Evolutionary conservation across 1,284 basidiomycete genomes (phyloP).

Genomic region (Porogramme epimiltina): DNA sequence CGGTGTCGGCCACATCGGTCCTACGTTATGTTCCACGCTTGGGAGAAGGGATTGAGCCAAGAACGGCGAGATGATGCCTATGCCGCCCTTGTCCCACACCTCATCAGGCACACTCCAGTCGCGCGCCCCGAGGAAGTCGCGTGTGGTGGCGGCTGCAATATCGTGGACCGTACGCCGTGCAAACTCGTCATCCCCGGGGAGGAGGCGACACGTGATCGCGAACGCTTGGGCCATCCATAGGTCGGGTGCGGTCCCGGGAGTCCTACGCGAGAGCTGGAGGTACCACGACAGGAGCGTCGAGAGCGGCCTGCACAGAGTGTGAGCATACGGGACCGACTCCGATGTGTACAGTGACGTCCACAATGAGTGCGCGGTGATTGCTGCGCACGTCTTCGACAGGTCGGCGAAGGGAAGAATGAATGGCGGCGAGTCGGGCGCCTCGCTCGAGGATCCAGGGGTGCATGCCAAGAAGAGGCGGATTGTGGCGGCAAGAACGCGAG

Average conservation of each 20-base stretch:
- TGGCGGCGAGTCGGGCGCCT: conserved; percentile 43
- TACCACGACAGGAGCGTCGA: conserved; percentile 55
- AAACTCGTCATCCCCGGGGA: conserved; percentile 68
- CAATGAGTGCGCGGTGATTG: conserved; percentile 49
- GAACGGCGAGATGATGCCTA: conserved; percentile 62
- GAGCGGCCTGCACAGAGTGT: conserved; percentile 50
- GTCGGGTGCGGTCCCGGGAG: conserved; percentile 54
- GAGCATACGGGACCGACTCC: conserved; percentile 30
- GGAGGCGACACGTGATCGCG: conserved; percentile 50
- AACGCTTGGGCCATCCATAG: conserved; percentile 70
- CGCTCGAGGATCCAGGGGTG: conserved; percentile 42
- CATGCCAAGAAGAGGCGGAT: conserved; percentile 69
- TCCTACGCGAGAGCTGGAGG: conserved; percentile 53
- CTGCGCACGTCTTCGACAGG: conserved; percentile 53
- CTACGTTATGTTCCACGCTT: conserved; percentile 38
- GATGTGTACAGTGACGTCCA: conserved; percentile 41
- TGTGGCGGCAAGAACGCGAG: conserved; percentile 44
- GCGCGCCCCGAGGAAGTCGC: conserved; percentile 41
- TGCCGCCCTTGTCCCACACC: conserved; percentile 54
- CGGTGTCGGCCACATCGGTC: conserved; percentile 48
- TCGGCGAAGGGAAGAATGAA: conserved; percentile 57
- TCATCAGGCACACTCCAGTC: conserved; percentile 39
- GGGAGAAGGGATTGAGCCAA: conserved; percentile 45
- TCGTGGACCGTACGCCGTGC: conserved; percentile 43
- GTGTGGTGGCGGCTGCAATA: conserved; percentile 40